Evolutionary conservation across 2,329 filamentous ascomycete species (phyloP).

Genomic region (Cladophialophora immunda): DNA sequence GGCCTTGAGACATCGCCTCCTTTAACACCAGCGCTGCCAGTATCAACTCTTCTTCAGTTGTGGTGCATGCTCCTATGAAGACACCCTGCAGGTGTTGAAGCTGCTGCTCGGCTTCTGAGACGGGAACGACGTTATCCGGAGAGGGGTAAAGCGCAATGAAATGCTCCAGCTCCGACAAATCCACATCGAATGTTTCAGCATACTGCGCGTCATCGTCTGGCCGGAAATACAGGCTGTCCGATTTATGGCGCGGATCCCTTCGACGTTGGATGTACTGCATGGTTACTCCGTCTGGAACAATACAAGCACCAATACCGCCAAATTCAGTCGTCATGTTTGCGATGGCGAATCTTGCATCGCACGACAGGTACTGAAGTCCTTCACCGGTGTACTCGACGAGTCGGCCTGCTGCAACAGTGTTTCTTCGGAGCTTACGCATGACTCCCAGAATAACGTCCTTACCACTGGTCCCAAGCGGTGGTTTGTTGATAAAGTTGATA

Average conservation of each 20-base stretch:
- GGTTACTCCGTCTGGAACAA: conserved; percentile 48
- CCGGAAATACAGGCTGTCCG: conserved; percentile 48
- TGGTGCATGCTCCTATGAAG: conserved; percentile 60
- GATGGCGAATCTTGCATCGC: conserved; percentile 59
- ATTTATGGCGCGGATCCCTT: conserved; percentile 46
- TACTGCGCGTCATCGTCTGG: conserved; percentile 53
- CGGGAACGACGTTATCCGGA: conserved; percentile 56
- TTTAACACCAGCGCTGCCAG: conserved; percentile 54
- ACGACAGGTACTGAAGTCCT: conserved; percentile 50
- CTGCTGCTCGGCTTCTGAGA: conserved; percentile 42
- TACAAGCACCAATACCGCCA: conserved; percentile 21
- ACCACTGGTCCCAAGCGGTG: conserved; percentile 50
- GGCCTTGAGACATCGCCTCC: conserved; percentile 48
- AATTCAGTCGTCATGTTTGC: conserved; percentile 56
- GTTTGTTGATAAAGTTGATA: conserved; percentile 52
- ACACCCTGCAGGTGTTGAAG: conserved; percentile 47
- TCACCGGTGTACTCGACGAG: conserved; percentile 58
- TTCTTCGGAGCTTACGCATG: conserved; percentile 54
- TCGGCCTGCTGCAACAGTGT: conserved; percentile 56
- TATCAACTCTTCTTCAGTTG: conserved; percentile 56
- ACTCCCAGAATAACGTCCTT: conserved; percentile 60
- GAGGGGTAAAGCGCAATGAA: conserved; percentile 53
- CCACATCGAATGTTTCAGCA: conserved; percentile 48
- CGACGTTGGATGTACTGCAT: conserved; percentile 48
- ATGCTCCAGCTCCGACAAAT: conserved; percentile 50